Conservation (phyloP, 345 rosid genomes). For the Reutealis trisperma region DNA sequence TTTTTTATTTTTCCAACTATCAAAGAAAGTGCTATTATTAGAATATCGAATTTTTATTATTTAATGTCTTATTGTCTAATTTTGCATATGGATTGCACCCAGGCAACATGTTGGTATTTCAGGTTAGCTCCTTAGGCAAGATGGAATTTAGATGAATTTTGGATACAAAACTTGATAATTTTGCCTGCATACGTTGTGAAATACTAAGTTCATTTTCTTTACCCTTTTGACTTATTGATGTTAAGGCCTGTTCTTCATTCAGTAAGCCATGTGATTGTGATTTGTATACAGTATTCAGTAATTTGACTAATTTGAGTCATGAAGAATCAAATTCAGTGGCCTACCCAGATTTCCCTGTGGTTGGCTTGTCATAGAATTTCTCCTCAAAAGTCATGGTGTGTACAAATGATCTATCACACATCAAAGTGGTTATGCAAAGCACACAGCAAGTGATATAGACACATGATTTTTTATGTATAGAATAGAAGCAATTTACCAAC, state of each 20-base stretch:
- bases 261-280: neutral
- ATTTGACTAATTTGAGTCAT: slow-evolving; percentile 8
- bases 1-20: too few species aligned
- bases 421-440: neutral
- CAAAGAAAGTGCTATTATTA: too few species aligned
- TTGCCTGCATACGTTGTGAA: neutral
- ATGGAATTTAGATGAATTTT: too few species aligned
- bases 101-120: too few species aligned
- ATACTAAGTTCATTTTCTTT: neutral
- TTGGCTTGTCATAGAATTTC: neutral
- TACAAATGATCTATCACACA: slow-evolving; percentile 4
- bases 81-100: too few species aligned
- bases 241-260: neutral
- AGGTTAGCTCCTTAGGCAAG: too few species aligned
- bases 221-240: neutral
- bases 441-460: slow-evolving; percentile 1
- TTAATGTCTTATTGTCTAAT: too few species aligned
- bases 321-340: neutral
- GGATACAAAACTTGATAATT: too few species aligned
- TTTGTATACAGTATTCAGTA: neutral
- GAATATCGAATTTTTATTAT: too few species aligned
- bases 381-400: neutral
- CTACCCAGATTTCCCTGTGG: neutral
- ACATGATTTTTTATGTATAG: neutral
- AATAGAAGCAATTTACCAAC: neutral